These are phyloP conservation scores for Lasiosphaeris hirsuta DNA, from an alignment of 495 filamentous ascomycete species.

Conservation along the genomic window DNA sequence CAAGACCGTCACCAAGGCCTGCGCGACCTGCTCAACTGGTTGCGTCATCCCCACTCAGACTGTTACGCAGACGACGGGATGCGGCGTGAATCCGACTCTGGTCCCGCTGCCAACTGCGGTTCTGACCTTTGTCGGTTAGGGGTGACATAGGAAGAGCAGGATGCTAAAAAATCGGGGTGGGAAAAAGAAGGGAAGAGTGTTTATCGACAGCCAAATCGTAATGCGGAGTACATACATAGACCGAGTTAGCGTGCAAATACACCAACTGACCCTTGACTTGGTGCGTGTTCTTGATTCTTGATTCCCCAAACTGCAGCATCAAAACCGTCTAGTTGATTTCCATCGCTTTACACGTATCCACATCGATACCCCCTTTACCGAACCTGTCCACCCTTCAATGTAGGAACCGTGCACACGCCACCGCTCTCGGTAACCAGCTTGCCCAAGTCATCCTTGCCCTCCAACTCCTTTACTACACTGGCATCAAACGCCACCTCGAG, in stretches of 20 bases:
- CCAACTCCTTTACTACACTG: conserved; percentile 44
- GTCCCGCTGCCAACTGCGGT: background rate
- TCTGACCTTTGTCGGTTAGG: background rate
- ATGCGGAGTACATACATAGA: background rate
- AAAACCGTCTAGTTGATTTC: conserved; percentile 4
- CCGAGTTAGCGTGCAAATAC: no score
- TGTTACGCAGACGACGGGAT: conserved; percentile 38
- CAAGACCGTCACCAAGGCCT: conserved; percentile 26
- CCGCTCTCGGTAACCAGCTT: conserved; percentile 69
- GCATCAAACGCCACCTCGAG: conserved; percentile 69
- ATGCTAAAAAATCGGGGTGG: background rate
- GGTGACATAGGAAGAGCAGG: background rate
- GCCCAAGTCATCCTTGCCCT: conserved; percentile 59
- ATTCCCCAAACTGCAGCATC: background rate
- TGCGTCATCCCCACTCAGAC: conserved; percentile 38
- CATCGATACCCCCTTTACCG: conserved; percentile 43
- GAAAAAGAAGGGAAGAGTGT: background rate
- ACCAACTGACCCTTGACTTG: no score
- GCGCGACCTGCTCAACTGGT: conserved; percentile 27
- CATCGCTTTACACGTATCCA: conserved; percentile 9
- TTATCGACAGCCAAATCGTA: background rate
- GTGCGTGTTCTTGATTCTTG: no score
- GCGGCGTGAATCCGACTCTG: conserved; percentile 7
- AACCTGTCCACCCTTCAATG: conserved; percentile 66
- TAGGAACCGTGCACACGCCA: conserved; percentile 70